Evolutionary conservation across 2,329 filamentous ascomycete genomes (phyloP).

Genomic region (Orbilia ellipsospora): DNA sequence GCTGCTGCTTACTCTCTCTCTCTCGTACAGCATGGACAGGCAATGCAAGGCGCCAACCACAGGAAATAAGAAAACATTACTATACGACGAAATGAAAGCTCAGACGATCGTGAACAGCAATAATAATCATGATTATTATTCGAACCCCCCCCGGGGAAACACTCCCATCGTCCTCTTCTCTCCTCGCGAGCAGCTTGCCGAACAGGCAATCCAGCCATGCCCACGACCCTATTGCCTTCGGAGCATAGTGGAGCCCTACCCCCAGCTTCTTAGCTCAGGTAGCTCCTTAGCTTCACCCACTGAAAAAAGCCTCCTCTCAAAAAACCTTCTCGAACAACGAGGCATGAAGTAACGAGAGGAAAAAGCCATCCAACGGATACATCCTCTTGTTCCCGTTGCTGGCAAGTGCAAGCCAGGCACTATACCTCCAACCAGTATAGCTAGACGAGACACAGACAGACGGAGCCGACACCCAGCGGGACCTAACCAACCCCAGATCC

Average conservation of each 20-base stretch:
- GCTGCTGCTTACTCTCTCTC: no score
- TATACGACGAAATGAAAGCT: no score
- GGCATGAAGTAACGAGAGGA: no score
- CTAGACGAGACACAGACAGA: slow-evolving; percentile 6
- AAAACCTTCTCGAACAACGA: no score
- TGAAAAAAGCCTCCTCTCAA: no score
- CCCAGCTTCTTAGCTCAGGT: slow-evolving; percentile 13
- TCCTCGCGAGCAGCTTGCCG: slow-evolving; percentile 51
- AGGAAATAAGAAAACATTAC: no score
- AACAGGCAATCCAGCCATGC: slow-evolving; percentile 31
- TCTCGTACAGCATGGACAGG: no score
- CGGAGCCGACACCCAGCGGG: slow-evolving; percentile 22
- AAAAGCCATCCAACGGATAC: slow-evolving; percentile 27
- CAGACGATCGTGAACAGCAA: no score
- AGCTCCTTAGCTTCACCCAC: not conserved
- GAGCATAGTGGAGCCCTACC: slow-evolving; percentile 35
- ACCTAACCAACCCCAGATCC: not conserved
- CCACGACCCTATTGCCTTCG: slow-evolving; percentile 30
- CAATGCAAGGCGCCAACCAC: no score
- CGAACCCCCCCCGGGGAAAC: not conserved
- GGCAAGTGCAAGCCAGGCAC: slow-evolving; percentile 32
- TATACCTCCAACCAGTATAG: slow-evolving; percentile 31
- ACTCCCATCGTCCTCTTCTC: not conserved
- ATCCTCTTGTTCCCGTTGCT: slow-evolving; percentile 39
- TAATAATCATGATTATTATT: no score